These are phyloP conservation scores for Melampsora occidentalis DNA, from an alignment of 1,284 basidiomycete species.

Conservation along the genomic window DNA sequence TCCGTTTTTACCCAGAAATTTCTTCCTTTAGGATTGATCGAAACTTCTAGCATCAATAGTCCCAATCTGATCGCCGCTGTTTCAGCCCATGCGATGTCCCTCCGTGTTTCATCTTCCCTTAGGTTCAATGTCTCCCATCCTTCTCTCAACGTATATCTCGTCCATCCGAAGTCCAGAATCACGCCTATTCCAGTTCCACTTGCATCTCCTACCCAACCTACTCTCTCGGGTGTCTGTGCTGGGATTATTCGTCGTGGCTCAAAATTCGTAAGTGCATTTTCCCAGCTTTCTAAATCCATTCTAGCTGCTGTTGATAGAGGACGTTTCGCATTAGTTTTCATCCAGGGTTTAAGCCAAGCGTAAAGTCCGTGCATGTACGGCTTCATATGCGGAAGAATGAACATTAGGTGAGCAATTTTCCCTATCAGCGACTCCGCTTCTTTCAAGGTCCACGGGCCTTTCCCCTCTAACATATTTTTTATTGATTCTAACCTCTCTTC, in stretches of 20 bases:
- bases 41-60: background rate
- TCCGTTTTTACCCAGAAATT: too few relatives aligned
- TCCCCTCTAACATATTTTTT: background rate
- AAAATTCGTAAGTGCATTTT: background rate
- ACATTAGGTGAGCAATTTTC: background rate
- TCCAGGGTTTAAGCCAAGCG: background rate
- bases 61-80: slow-evolving; percentile 3
- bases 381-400: background rate
- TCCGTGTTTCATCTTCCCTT: too few relatives aligned
- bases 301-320: background rate
- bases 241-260: background rate
- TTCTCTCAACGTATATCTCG: background rate
- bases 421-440: background rate
- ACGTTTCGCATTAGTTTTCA: background rate
- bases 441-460: background rate
- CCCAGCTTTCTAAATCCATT: background rate
- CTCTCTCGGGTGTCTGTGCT: background rate
- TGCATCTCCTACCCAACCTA: too few relatives aligned
- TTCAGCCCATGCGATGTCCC: background rate
- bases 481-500: background rate
- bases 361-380: background rate
- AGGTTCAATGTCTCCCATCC: background rate
- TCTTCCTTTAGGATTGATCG: background rate
- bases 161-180: background rate
- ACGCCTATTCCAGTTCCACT: background rate